Evolutionary conservation across 202 grass and related monocot species (phyloP).

Genomic region (Panicum virgatum): DNA sequence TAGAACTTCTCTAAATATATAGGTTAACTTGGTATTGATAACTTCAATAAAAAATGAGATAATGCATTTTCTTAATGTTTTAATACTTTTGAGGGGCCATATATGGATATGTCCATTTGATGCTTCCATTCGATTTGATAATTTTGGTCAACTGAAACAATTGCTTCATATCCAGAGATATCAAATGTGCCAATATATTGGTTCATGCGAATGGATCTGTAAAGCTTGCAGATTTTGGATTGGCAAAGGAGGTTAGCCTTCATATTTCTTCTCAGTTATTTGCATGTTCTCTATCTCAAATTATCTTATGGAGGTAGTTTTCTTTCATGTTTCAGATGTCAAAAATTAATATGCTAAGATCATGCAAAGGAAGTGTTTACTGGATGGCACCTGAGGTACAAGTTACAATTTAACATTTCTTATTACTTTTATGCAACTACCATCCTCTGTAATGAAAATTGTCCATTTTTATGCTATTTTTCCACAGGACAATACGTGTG

Average conservation of each 20-base stretch:
- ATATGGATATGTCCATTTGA: neutral
- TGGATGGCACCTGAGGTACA: constrained; percentile 99
- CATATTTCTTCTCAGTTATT: constrained; percentile 18
- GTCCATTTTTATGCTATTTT: constrained; percentile 6
- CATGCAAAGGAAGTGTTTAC: constrained; percentile 99
- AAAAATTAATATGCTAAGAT: constrained; percentile 87
- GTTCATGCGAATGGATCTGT: constrained; percentile 98
- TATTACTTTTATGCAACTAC: constrained; percentile 13
- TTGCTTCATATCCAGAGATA: constrained; percentile 73
- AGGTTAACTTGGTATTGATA: neutral
- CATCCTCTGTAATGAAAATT: constrained; percentile 2
- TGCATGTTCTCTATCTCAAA: constrained; percentile 20
- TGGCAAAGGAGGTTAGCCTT: constrained; percentile 88
- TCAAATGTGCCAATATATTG: constrained; percentile 98
- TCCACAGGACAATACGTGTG: neutral
- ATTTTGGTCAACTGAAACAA: constrained; percentile 21
- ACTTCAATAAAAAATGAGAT: constrained; percentile 2
- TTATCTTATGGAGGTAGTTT: constrained; percentile 35
- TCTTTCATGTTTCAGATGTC: constrained; percentile 72
- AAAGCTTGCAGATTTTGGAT: constrained; percentile 97
- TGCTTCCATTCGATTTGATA: constrained; percentile 14
- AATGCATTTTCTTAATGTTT: neutral
- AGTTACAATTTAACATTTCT: constrained; percentile 12
- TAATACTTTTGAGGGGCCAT: constrained; percentile 1
- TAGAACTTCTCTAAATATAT: neutral